Conservation (phyloP, 495 filamentous ascomycete genomes). For the Neurospora sp. region DNA sequence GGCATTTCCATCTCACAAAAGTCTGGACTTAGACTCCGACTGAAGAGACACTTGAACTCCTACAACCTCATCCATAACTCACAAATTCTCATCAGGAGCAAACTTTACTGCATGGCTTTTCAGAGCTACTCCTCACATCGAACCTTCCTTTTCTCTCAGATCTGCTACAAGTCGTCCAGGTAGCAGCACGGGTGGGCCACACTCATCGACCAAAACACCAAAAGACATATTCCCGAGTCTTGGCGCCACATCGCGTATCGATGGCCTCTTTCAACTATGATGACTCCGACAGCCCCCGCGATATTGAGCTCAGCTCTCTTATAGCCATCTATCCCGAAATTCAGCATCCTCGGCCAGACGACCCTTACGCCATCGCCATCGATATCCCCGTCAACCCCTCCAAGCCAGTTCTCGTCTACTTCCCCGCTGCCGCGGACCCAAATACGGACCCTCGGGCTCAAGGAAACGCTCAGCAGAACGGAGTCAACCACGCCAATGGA, state of each 20-base stretch:
- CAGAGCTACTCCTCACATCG: not conserved
- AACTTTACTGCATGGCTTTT: not conserved
- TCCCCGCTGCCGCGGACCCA: slow-evolving; percentile 45
- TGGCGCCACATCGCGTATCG: not conserved
- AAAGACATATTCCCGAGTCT: not conserved
- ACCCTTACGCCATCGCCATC: slow-evolving; percentile 56
- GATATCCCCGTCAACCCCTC: slow-evolving; percentile 63
- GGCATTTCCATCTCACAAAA: not conserved
- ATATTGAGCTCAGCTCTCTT: slow-evolving; percentile 72
- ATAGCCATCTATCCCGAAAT: slow-evolving; percentile 86
- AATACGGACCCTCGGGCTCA: slow-evolving; percentile 5
- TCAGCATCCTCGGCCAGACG: slow-evolving; percentile 39
- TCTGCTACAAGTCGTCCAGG: not conserved
- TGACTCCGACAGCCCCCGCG: slow-evolving; percentile 53
- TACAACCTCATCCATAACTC: not conserved
- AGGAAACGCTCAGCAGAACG: not conserved
- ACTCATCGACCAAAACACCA: not conserved
- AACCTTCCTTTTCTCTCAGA: not conserved
- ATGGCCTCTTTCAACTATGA: slow-evolving; percentile 11
- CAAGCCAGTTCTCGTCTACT: slow-evolving; percentile 56
- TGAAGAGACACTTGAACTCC: not conserved
- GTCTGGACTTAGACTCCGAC: not conserved
- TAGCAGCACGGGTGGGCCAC: not conserved
- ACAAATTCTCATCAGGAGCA: not conserved
- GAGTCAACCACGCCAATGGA: slow-evolving; percentile 3